phyloP scores from a whole-genome alignment of 2,329 filamentous ascomycete species.

The Ophiocordyceps camponoti-rufipedis region DNA sequence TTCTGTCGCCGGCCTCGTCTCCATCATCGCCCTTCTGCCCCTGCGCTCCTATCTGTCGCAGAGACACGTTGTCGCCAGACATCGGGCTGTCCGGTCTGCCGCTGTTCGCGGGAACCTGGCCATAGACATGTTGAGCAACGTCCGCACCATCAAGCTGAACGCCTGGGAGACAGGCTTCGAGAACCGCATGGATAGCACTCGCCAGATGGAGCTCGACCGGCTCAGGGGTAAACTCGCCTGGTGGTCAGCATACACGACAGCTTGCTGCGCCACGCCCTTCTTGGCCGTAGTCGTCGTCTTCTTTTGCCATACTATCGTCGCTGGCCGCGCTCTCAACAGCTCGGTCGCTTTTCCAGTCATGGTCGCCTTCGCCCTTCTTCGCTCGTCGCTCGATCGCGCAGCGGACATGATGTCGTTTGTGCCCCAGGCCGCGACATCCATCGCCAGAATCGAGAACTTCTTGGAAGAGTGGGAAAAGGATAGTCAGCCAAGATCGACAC shows the following conservation, averaged over 20 bases:
- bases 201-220: slow-evolving; percentile 40
- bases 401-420: not conserved
- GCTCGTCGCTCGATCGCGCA: not conserved
- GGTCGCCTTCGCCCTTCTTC: not conserved
- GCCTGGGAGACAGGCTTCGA: slow-evolving; percentile 53
- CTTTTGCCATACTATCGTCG: not conserved
- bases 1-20: not conserved
- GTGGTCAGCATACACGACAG: not conserved
- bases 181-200: slow-evolving; percentile 34
- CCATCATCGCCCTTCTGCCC: not conserved
- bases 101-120: not conserved
- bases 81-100: not conserved
- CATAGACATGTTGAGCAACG: slow-evolving; percentile 46
- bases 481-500: not conserved
- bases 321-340: not conserved
- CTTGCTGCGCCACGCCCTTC: not conserved
- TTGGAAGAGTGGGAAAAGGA: not conserved
- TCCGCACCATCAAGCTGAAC: slow-evolving; percentile 59
- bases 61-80: not conserved
- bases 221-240: slow-evolving; percentile 40
- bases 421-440: not conserved
- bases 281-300: not conserved
- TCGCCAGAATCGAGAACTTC: not conserved
- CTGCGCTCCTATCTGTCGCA: not conserved
- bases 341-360: not conserved